These are phyloP conservation scores for Talaromyces stipitatus DNA, from an alignment of 495 filamentous ascomycete species.

Conservation along the genomic window DNA sequence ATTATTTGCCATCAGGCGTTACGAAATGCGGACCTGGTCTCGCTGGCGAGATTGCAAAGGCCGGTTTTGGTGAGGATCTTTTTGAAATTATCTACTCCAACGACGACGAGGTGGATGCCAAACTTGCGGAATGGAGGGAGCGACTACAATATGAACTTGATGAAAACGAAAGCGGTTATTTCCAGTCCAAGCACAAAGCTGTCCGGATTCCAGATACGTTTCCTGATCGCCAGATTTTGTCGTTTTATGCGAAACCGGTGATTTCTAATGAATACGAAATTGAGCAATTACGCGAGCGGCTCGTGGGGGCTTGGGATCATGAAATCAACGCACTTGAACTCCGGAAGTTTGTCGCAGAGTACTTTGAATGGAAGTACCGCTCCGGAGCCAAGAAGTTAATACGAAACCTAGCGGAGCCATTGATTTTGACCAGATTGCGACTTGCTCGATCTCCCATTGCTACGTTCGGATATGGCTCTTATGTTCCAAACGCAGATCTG, in stretches of 20 bases:
- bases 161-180: constrained; percentile 79
- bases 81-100: constrained; percentile 48
- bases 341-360: constrained; percentile 62
- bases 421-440: constrained; percentile 61
- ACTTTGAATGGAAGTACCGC: constrained; percentile 78
- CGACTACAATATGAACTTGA: constrained; percentile 65
- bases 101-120: constrained; percentile 34
- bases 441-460: constrained; percentile 15
- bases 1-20: constrained; percentile 87
- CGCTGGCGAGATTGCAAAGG: constrained; percentile 83
- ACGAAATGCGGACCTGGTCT: constrained; percentile 79
- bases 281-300: constrained; percentile 37
- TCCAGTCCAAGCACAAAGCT: constrained; percentile 63
- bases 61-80: constrained; percentile 76
- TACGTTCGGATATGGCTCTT: not conserved
- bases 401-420: constrained; percentile 67
- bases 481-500: constrained; percentile 16
- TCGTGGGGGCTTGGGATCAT: constrained; percentile 52
- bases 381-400: constrained; percentile 81
- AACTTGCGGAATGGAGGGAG: constrained; percentile 63
- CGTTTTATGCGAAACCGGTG: constrained; percentile 79
- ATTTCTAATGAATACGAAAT: constrained; percentile 61
- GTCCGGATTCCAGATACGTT: constrained; percentile 75
- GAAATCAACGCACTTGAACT: constrained; percentile 61
- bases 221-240: constrained; percentile 67